phyloP scores from a whole-genome alignment of 768 basidiomycete species.

The Leccinellum luteum region DNA sequence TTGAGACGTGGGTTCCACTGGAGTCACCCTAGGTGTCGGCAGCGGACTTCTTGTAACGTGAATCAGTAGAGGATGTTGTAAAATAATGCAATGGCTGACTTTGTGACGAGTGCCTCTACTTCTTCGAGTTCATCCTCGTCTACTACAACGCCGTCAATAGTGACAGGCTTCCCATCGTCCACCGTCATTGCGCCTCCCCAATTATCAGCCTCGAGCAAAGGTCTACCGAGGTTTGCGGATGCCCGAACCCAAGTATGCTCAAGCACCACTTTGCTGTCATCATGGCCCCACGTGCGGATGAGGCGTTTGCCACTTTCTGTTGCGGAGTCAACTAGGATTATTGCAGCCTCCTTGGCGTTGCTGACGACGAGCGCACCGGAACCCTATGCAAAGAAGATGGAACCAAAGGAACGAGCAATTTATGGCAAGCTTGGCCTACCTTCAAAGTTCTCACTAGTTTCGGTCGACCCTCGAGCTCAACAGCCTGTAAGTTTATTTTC shows the following conservation, averaged over 20 bases:
- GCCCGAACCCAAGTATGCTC: constrained; percentile 51
- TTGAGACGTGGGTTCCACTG: constrained; percentile 34
- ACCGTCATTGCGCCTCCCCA: constrained; percentile 47
- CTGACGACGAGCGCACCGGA: constrained; percentile 53
- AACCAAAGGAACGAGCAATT: neutral
- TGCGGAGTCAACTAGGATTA: constrained; percentile 58
- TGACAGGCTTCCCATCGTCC: constrained; percentile 34
- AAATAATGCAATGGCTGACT: constrained; percentile 40
- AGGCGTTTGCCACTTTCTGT: constrained; percentile 53
- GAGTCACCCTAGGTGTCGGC: constrained; percentile 61
- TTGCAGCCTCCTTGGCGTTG: constrained; percentile 49
- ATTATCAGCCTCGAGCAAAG: constrained; percentile 45
- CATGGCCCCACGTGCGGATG: constrained; percentile 56
- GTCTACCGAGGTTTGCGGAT: constrained; percentile 42
- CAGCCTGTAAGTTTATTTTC: constrained; percentile 56
- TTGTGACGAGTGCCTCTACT: constrained; percentile 36
- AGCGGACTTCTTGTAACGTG: constrained; percentile 49
- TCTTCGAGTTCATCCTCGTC: constrained; percentile 38
- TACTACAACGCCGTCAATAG: constrained; percentile 32
- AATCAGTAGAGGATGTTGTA: constrained; percentile 15
- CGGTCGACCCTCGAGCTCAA: constrained; percentile 47
- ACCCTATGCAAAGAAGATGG: constrained; percentile 38
- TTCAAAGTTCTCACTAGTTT: constrained; percentile 50
- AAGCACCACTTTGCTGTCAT: constrained; percentile 48
- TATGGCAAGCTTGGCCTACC: constrained; percentile 32